Base-by-base conservation (phyloP, 108 stramenopile species). In the Mayamaea pseudoterrestris region DNA sequence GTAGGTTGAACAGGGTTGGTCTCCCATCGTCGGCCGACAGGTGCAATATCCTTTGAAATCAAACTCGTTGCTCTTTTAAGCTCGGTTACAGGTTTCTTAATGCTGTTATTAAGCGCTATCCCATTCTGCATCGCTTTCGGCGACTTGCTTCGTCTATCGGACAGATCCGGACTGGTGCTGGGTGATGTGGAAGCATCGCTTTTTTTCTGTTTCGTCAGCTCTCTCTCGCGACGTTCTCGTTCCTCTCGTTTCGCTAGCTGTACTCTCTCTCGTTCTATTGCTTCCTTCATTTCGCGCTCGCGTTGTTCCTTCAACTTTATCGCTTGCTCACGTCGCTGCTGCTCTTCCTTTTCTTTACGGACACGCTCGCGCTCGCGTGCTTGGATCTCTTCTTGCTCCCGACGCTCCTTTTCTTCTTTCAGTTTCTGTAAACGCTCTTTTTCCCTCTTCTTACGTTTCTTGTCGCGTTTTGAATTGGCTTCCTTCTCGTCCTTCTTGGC, bases 361-460 rank as follows among this genome's bases (percentile, higher is more conserved):
- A 69, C 36, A 36, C 58, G 58, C 30, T 65, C 68, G 5, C 69
- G 66, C 46, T 72, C 68, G 37, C 63, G 54, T n/a, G 41, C 47
- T 48, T 66, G 60, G 31, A 51, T 43, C 52, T 75, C 76, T 56
- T 75, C 76, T 37, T 62, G 61, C 35, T 76, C 71, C 5, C 65
- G 50, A 8, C 60, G 51, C 47, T 62, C 74, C 48, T 83, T 63
- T 30, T 91, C 83, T 52, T 80, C 67, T 23, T 80, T 68, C 50
- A 76, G 61, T 44, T 83, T 80, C 31, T 69, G 74, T 47, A 76
- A 74, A 14, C 87, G 73, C 49, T 91, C 83, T 11, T 74, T 72
- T 44, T 85, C 83, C 48, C 80, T 90, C 60, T 85, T 83, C 55
- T 86, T 86, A 45, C 75, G 72, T 49, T 91, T 91, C 77, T 91